Percentiles rank a stretch among this genome's conserved stretches.
Evolutionary conservation across 352 stramenopile species (phyloP).

Genomic region (Globisporangium apiculatum): DNA sequence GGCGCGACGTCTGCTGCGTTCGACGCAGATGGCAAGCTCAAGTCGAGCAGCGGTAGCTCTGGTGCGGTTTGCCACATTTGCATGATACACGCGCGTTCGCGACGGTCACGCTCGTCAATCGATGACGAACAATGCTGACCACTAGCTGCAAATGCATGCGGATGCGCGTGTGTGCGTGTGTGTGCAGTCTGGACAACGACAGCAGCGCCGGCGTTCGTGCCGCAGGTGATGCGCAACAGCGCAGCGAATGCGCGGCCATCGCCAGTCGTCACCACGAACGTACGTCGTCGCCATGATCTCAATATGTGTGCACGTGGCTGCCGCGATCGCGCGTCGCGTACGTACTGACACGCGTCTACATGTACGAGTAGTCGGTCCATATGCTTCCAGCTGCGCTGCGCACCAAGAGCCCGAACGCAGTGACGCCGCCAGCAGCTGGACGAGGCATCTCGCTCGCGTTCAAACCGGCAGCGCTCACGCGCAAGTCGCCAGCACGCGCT

Average conservation of each 20-base stretch:
- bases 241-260: neutral
- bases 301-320: too few species aligned
- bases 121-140: too few species aligned
- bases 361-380: slow-evolving; percentile 19
- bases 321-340: neutral
- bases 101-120: neutral
- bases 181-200: slow-evolving; percentile 41
- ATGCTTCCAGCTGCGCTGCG: slow-evolving; percentile 47
- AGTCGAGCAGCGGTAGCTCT: slow-evolving; percentile 24
- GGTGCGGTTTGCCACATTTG: slow-evolving; percentile 7
- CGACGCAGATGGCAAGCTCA: slow-evolving; percentile 44
- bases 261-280: slow-evolving; percentile 12
- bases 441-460: slow-evolving; percentile 44
- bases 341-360: neutral
- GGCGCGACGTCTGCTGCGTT: slow-evolving; percentile 41
- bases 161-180: too few species aligned
- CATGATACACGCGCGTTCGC: neutral
- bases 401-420: slow-evolving; percentile 28
- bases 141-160: too few species aligned
- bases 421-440: slow-evolving; percentile 3
- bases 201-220: slow-evolving; percentile 40
- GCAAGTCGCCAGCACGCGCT: slow-evolving; percentile 14
- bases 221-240: slow-evolving; percentile 21
- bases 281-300: slow-evolving; percentile 13
- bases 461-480: slow-evolving; percentile 43